These are phyloP conservation scores for Scedosporium dehoogii DNA, from an alignment of 2,329 filamentous ascomycete genomes.

Conservation along the genomic window DNA sequence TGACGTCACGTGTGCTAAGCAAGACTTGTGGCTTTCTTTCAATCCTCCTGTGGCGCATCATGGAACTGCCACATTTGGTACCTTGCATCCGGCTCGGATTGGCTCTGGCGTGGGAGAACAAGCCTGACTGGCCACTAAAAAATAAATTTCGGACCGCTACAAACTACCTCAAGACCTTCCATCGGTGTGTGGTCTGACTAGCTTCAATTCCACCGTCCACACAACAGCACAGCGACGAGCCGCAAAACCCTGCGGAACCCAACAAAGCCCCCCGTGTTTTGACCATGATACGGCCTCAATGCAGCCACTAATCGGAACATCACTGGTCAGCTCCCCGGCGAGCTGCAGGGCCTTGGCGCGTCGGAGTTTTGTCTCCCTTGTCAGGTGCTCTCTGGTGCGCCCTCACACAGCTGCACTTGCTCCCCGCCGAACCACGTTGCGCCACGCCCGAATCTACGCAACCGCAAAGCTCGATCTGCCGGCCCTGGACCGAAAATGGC, in stretches of 20 bases:
- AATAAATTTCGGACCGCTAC: not conserved
- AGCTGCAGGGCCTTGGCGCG: slow-evolving; percentile 1
- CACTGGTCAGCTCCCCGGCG: slow-evolving; percentile 13
- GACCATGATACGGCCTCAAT: slow-evolving; percentile 17
- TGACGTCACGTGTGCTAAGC: slow-evolving; percentile 4
- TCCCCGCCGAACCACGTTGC: slow-evolving; percentile 9
- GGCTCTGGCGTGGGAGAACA: not conserved
- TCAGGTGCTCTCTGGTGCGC: not conserved
- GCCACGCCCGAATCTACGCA: slow-evolving; percentile 10
- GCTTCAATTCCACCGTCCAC: not conserved
- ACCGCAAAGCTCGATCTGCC: slow-evolving; percentile 10
- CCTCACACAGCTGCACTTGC: not conserved
- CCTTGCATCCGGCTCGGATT: not conserved
- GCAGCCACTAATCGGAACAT: slow-evolving; percentile 18
- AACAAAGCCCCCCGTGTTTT: not conserved
- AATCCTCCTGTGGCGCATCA: not conserved
- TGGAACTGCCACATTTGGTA: slow-evolving; percentile 1
- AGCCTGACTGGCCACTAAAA: not conserved
- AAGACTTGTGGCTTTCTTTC: not conserved
- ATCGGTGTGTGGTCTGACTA: not conserved
- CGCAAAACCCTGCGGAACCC: not conserved
- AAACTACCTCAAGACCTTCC: not conserved
- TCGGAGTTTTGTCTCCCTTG: not conserved
- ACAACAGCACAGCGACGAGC: not conserved
- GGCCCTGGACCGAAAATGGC: slow-evolving; percentile 40